Base-by-base conservation (phyloP, 1,139 yeast species). In the Starmera stellimalicola region DNA sequence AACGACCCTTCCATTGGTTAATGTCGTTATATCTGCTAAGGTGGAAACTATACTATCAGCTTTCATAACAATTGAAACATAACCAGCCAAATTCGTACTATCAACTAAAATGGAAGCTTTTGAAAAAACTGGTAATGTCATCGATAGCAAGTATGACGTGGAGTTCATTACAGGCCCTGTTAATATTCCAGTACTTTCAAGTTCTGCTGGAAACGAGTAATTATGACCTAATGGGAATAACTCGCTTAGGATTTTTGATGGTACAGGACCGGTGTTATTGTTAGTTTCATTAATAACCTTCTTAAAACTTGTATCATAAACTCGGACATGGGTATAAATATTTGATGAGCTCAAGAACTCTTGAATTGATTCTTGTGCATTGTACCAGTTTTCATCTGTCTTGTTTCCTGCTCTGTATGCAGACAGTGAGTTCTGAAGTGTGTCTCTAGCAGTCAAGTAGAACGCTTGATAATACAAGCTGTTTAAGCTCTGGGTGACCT, bases 371-470 rank as follows among this genome's bases (percentile, higher is more conserved):
- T 55, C 52, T 10, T 52, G 47, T 2, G 67, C 46, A 36, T 50
- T 55, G 39, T 67, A 44, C 71, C 73, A 69, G 47, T 66, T 66
- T 14, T 71, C 64, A 2, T 47, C 52, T 1, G 66, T 58, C 5
- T 76, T 69, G 54, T 83, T 84, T 9, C 95, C 95, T 0, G 91
- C 91, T 32, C 76, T 63, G 50, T 73, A 74, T 27, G 71, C 63
- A 2, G 76, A 64, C 30, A 85, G 58, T 0, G 93, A 77, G 18
- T 56, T 49, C 40, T 77, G 77, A 8, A 85, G 54, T 2, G 75
- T 55, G 40, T 76, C 82, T 42, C 78, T 66, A 2, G 73, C 64
- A 3, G 85, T 62, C n/a, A 85, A 58, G 66, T 83, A 77, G 38
- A 70, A 69, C 3, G 78, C 70, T 52, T 84, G 94, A 52, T 77